Conservation (phyloP, 495 filamentous ascomycete species). For the Aspergillus sparsus region DNA sequence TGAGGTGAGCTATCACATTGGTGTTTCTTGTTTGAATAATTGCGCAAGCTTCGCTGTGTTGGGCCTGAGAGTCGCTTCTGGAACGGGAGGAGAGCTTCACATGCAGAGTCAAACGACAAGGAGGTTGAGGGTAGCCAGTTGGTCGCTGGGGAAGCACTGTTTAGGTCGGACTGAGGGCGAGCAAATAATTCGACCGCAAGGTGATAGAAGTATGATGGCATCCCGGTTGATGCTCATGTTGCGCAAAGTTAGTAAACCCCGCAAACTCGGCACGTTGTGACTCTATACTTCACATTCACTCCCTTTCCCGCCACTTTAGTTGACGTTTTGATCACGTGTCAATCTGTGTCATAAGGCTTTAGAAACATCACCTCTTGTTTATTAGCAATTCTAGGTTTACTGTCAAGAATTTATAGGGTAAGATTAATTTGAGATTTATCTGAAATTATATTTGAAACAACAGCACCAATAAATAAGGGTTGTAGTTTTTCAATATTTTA, state of each 20-base stretch:
- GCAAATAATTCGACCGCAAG: conserved; percentile 74
- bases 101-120: conserved; percentile 40
- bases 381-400: too few species aligned
- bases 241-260: conserved; percentile 15
- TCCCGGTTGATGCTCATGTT: conserved; percentile 45
- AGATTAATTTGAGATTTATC: too few species aligned
- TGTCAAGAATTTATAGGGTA: too few species aligned
- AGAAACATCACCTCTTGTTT: background rate
- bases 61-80: conserved; percentile 33
- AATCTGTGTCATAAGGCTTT: conserved; percentile 1
- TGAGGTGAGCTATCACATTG: conserved; percentile 10
- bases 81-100: conserved; percentile 47
- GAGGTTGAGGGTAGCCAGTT: conserved; percentile 19
- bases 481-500: too few species aligned
- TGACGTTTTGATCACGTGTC: conserved; percentile 13
- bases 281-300: background rate
- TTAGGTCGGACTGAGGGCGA: conserved; percentile 52
- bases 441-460: too few species aligned
- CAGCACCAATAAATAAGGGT: too few species aligned
- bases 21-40: conserved; percentile 16
- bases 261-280: conserved; percentile 3
- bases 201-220: conserved; percentile 93
- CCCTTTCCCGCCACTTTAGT: conserved; percentile 3
- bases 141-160: conserved; percentile 17
- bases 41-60: conserved; percentile 20